phyloP scores from a whole-genome alignment of 2,329 filamentous ascomycete species.

The Trichophyton verrucosum region DNA sequence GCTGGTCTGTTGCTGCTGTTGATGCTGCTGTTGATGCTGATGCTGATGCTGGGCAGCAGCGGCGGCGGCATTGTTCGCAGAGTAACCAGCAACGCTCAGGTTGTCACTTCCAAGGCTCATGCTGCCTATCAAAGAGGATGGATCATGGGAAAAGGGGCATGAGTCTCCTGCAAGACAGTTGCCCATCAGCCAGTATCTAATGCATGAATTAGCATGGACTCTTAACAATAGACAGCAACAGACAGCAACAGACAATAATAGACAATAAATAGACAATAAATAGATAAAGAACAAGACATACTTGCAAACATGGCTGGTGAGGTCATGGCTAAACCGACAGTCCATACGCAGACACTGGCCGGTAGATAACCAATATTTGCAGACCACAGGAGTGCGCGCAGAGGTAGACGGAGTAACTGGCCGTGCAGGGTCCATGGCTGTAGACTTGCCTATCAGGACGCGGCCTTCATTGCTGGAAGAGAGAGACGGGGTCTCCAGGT shows the following conservation, averaged over 20 bases:
- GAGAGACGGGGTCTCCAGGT: conserved; percentile 35
- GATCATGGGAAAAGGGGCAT: conserved; percentile 96
- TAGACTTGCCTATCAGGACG: conserved; percentile 79
- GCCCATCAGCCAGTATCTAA: conserved; percentile 86
- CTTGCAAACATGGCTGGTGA: conserved; percentile 97
- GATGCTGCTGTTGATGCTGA: conserved; percentile 34
- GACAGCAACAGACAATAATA: too few relatives aligned
- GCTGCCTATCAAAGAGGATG: conserved; percentile 70
- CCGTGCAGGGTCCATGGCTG: conserved; percentile 57
- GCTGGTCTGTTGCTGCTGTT: conserved; percentile 35
- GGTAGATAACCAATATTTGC: conserved; percentile 91
- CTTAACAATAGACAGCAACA: too few relatives aligned
- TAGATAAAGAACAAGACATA: conserved; percentile 41
- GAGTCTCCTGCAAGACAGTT: conserved; percentile 88
- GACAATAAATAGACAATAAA: conserved; percentile 12
- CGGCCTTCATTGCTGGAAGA: conserved; percentile 47
- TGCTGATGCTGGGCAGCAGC: conserved; percentile 15
- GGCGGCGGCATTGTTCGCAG: conserved; percentile 38
- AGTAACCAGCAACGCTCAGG: conserved; percentile 21
- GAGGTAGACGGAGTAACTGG: conserved; percentile 65
- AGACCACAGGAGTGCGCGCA: conserved; percentile 76
- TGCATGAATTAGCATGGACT: conserved; percentile 13
- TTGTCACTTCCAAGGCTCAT: conserved; percentile 44
- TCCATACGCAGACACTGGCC: conserved; percentile 93
- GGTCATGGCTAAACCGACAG: conserved; percentile 92